Evolutionary conservation across 768 basidiomycete genomes (phyloP), one percentile per base, ranked within the genome.

Genomic region (Mycena olivaceomarginata): DNA sequence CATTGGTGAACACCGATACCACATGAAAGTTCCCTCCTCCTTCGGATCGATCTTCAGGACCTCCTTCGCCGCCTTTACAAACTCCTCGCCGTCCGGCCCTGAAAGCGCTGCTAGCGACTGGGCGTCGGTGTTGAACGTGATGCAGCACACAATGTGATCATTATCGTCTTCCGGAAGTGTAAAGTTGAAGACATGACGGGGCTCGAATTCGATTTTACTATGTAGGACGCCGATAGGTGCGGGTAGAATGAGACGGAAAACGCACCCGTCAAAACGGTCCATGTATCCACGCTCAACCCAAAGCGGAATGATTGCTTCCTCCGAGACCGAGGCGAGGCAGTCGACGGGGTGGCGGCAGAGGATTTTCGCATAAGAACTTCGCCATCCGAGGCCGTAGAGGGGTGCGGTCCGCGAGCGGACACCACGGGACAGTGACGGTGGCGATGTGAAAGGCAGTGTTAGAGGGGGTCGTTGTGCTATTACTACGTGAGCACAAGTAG

Each of bases 331-430:
- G 22, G 46, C 66, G 25, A 67, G 66, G 48, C 66, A 67, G 66
- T 53, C 66, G 48, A 67, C 66, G 15, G 48, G 51, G 39, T 68
- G 67, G 25, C 51, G 51, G 67, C 39, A 39, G 37, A 56, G 45
- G 46, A 68, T 37, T 56, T 68, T 18, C 15, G 22, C 16, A 37
- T 53, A 20, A 15, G 67, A 68, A 16, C 37, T 56, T 41, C 20
- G 51, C 51, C 25, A 56, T 41, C 67, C 67, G 20, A 68, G 67
- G 25, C 67, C 67, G 39, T 68, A 68, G n/a, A 68, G 51, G 39
- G 67, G 67, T 4, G 51, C 51, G 37, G 37, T 56, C 4, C 67
- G 67, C 31, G 51, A 68, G 22, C 67, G 67, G 46, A 67, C n/a
- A 68, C 67, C 67, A 39, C 51, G 12, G 31, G 11, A 68, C 51